A percentile compares a stretch with the other conserved stretches of the same genome.
Evolutionary conservation across 2,329 filamentous ascomycete genomes (phyloP).

Genomic region (Sporothrix pallida): DNA sequence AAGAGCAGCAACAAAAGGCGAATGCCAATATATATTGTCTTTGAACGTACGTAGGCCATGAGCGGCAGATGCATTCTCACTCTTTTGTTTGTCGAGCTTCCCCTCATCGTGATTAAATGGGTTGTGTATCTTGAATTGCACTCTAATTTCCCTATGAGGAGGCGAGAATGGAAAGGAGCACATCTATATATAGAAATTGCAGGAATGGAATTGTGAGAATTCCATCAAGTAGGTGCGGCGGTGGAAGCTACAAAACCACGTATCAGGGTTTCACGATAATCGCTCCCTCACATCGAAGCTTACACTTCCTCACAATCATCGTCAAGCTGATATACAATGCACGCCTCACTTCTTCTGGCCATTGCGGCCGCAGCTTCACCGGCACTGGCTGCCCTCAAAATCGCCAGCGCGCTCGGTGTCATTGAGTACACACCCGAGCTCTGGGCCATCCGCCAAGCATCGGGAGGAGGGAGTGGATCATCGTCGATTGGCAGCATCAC

Average conservation of each 20-base stretch:
- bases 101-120: neutral
- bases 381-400: slow-evolving; percentile 29
- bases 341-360: neutral
- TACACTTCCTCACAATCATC: neutral
- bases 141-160: too few species aligned
- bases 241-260: neutral
- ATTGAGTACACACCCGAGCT: slow-evolving; percentile 39
- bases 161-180: too few species aligned
- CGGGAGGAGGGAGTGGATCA: slow-evolving; percentile 31
- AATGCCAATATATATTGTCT: neutral
- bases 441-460: slow-evolving; percentile 38
- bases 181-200: neutral
- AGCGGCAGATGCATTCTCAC: neutral
- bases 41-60: neutral
- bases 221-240: neutral
- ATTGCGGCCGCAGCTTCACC: neutral
- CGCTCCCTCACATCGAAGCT: too few species aligned
- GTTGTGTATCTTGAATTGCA: neutral
- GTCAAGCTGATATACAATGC: neutral
- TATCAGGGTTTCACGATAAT: too few species aligned
- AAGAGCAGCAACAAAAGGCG: neutral
- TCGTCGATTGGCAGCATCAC: slow-evolving; percentile 37
- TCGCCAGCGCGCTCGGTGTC: slow-evolving; percentile 34
- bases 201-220: neutral
- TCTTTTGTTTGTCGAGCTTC: too few species aligned